Percentiles rank a stretch among this genome's conserved stretches.
These are phyloP conservation scores for Hypoxylon sp. DNA, from an alignment of 2,329 filamentous ascomycete species.

Conservation along the genomic window DNA sequence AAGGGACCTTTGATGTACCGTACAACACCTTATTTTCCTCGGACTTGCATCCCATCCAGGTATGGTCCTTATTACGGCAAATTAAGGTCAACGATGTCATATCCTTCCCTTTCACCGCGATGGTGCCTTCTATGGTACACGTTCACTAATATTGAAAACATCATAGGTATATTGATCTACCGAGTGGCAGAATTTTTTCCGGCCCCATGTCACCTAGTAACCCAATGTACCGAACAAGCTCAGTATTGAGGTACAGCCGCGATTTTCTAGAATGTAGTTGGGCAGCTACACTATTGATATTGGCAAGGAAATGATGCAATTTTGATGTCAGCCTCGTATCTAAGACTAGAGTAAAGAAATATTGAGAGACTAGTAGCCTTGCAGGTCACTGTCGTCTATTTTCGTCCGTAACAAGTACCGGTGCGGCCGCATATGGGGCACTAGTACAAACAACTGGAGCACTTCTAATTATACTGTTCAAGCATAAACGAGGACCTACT, in stretches of 20 bases:
- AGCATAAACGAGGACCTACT: constrained; percentile 8
- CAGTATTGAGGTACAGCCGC: constrained; percentile 7
- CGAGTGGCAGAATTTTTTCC: constrained; percentile 19
- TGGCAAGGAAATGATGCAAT: not conserved
- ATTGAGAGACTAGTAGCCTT: constrained; percentile 25
- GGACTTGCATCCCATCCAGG: constrained; percentile 26
- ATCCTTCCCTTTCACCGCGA: constrained; percentile 26
- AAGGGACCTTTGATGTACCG: constrained; percentile 9
- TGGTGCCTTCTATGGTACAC: constrained; percentile 23
- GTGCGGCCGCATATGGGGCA: not conserved
- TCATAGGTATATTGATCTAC: constrained; percentile 22
- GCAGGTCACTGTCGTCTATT: constrained; percentile 16
- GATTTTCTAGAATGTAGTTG: not conserved
- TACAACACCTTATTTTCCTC: constrained; percentile 25
- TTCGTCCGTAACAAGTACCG: constrained; percentile 5
- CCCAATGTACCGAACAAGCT: not conserved
- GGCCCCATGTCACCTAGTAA: constrained; percentile 1
- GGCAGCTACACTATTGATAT: not conserved
- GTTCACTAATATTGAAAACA: constrained; percentile 3
- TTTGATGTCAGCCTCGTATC: constrained; percentile 2
- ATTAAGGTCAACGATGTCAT: constrained; percentile 36
- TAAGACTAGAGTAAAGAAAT: not conserved
- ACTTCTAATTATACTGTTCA: not conserved
- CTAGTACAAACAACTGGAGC: not conserved
- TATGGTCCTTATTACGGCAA: constrained; percentile 33